A percentile compares a stretch with the other conserved stretches of the same genome.
Conservation (phyloP, 2,329 filamentous ascomycete species). For the Colletotrichum zoysiae region DNA sequence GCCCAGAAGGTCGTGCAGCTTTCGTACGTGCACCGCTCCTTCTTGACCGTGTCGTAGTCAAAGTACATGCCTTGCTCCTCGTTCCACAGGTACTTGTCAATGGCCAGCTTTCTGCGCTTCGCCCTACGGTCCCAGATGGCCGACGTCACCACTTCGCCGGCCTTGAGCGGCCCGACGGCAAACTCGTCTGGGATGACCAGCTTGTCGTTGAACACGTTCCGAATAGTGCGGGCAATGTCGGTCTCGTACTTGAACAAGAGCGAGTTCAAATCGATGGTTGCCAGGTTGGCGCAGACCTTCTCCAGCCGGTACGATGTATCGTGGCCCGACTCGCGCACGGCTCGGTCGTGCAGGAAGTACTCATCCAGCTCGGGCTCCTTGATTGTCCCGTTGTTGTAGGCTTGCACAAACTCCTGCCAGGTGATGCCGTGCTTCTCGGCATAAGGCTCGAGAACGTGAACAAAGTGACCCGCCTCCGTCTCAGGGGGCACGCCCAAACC, state of each 20-base stretch:
- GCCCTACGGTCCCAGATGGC: slow-evolving; percentile 91
- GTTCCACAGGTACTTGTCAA: slow-evolving; percentile 96
- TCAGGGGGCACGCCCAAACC: slow-evolving; percentile 90
- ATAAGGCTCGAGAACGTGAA: slow-evolving; percentile 85
- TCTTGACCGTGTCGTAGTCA: slow-evolving; percentile 90
- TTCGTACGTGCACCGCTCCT: slow-evolving; percentile 87
- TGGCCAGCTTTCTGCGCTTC: slow-evolving; percentile 83
- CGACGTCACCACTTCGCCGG: slow-evolving; percentile 82
- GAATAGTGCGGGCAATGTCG: slow-evolving; percentile 90
- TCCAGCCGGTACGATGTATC: slow-evolving; percentile 96
- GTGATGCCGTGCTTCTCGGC: slow-evolving; percentile 85
- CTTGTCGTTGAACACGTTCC: slow-evolving; percentile 84
- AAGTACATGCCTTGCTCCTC: slow-evolving; percentile 96
- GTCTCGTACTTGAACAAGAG: slow-evolving; percentile 97
- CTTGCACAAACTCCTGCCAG: slow-evolving; percentile 86
- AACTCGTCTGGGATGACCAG: slow-evolving; percentile 87
- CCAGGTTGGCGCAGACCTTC: slow-evolving; percentile 86
- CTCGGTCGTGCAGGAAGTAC: slow-evolving; percentile 96
- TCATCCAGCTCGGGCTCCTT: slow-evolving; percentile 90
- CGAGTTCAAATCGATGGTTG: slow-evolving; percentile 95
- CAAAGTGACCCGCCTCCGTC: slow-evolving; percentile 89
- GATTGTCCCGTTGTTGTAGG: slow-evolving; percentile 85
- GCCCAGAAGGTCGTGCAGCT: slow-evolving; percentile 96
- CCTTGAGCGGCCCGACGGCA: slow-evolving; percentile 74
- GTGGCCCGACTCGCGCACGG: slow-evolving; percentile 95